These are phyloP conservation scores for Xylaria multiplex DNA, from an alignment of 2,329 filamentous ascomycete species.

Conservation along the genomic window DNA sequence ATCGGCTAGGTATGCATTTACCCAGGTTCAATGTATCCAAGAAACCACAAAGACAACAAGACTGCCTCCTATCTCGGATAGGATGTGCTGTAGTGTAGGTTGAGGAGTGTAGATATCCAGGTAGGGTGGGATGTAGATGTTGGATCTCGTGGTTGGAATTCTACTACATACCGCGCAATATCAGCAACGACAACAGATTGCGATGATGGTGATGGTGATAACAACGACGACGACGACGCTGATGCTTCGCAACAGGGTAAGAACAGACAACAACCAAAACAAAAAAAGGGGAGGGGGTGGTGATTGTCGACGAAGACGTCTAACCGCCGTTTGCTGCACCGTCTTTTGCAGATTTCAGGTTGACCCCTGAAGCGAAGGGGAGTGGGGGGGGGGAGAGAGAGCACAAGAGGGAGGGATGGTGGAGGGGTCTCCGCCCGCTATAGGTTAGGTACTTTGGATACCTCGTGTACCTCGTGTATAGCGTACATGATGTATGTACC, in stretches of 20 bases:
- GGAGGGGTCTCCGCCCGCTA: slow-evolving; percentile 28
- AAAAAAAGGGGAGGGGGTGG: slow-evolving; percentile 7
- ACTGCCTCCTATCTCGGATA: neutral
- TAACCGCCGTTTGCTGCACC: slow-evolving; percentile 18
- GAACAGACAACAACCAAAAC: slow-evolving; percentile 16
- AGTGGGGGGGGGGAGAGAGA: neutral
- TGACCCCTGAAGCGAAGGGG: slow-evolving; percentile 33
- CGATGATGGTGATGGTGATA: neutral
- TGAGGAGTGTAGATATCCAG: too few species aligned
- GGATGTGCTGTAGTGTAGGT: too few species aligned
- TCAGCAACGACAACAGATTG: slow-evolving; percentile 2
- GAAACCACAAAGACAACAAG: neutral
- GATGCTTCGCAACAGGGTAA: slow-evolving; percentile 4
- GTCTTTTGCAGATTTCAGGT: slow-evolving; percentile 29
- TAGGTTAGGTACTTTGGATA: neutral
- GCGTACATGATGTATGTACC: neutral
- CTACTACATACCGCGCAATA: slow-evolving; percentile 8
- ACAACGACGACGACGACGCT: slow-evolving; percentile 5
- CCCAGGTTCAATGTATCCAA: slow-evolving; percentile 11
- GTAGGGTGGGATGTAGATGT: too few species aligned
- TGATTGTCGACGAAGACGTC: slow-evolving; percentile 16
- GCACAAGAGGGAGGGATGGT: neutral
- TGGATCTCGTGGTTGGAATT: too few species aligned
- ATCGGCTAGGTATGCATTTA: slow-evolving; percentile 1
- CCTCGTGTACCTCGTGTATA: neutral